Conservation (phyloP, 1,139 yeast species). For the Lodderomyces pseudojiufengensis region DNA sequence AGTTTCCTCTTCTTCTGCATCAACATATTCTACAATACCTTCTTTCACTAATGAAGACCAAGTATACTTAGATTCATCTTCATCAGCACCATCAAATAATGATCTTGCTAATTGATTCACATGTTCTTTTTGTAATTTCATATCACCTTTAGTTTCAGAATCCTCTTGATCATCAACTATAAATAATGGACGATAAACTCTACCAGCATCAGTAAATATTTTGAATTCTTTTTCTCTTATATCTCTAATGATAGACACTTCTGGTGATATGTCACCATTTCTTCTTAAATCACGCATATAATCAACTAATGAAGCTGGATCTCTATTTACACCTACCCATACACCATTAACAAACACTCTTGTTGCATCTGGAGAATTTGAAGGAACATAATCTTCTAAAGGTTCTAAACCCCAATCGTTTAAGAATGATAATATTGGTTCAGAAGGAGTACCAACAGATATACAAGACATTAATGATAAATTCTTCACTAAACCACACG, state of each 20-base stretch:
- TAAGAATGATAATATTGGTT: slow-evolving; percentile 86
- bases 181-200: slow-evolving; percentile 93
- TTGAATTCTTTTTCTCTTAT: slow-evolving; percentile 94
- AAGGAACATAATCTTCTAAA: slow-evolving; percentile 91
- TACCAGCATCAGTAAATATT: slow-evolving; percentile 97
- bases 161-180: slow-evolving; percentile 84
- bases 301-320: slow-evolving; percentile 85
- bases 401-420: slow-evolving; percentile 99
- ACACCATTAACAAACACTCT: slow-evolving; percentile 97
- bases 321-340: slow-evolving; percentile 98
- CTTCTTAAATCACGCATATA: slow-evolving; percentile 91
- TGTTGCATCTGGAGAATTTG: slow-evolving; percentile 86
- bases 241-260: slow-evolving; percentile 94
- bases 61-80: slow-evolving; percentile 65
- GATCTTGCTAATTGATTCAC: slow-evolving; percentile 65
- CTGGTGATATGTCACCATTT: slow-evolving; percentile 93
- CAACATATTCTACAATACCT: slow-evolving; percentile 91
- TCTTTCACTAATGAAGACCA: slow-evolving; percentile 83
- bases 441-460: slow-evolving; percentile 97
- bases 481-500: slow-evolving; percentile 98
- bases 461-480: slow-evolving; percentile 95
- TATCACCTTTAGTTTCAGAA: slow-evolving; percentile 71
- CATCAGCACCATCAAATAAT: slow-evolving; percentile 57
- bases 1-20: slow-evolving; percentile 97
- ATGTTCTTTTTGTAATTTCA: slow-evolving; percentile 81